Evolutionary conservation across 257 asterid genomes (phyloP), one percentile per base, ranked within the genome.

Genomic region (Przewalskia tangutica): DNA sequence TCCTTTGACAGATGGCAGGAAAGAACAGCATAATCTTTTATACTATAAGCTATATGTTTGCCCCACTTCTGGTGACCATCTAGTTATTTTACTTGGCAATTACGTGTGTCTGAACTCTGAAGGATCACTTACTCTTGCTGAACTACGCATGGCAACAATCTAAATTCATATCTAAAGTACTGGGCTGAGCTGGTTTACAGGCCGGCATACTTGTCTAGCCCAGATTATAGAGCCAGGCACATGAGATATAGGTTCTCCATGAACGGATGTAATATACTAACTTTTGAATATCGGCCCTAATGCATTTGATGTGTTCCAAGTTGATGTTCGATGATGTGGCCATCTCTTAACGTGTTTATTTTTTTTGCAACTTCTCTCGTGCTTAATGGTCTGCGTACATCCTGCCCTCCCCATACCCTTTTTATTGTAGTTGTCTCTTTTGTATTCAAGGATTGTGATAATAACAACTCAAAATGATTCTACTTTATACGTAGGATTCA

Each of bases 401-500:
- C 32, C 32, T 27, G 32, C 1, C 32, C 32, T 27, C 32, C 32
- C 32, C 32, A 27, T 2, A 27, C 32, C 32, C 32, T 27, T 27
- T 27, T 27, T 27, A 27, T 27, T 27, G 32, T 27, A 27, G 32
- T 27, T 27, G 32, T 27, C 32, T 27, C 48, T 60, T 84, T 38
- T 18, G 51, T 17, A 46, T 63, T 70, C 36, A 67, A 55, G 38
- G 70, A 46, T 5, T 7, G 53, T 54, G 55, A 40, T 81, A 32
- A 12, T 67, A 77, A 55, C 78, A 51, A 23, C 73, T 77, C 38
- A 9, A 59, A 38, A 76, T 82, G 76, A 46, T 80, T 75, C 70
- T 85, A 38, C 79, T 46, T 54, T 81, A 46, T 40, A 54, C 42
- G 81, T 83, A 96, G 99, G 90, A 86, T 94, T 82, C 98, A 96